Base-by-base conservation (phyloP, 257 asterid species). In the Solanum gracilifrons region DNA sequence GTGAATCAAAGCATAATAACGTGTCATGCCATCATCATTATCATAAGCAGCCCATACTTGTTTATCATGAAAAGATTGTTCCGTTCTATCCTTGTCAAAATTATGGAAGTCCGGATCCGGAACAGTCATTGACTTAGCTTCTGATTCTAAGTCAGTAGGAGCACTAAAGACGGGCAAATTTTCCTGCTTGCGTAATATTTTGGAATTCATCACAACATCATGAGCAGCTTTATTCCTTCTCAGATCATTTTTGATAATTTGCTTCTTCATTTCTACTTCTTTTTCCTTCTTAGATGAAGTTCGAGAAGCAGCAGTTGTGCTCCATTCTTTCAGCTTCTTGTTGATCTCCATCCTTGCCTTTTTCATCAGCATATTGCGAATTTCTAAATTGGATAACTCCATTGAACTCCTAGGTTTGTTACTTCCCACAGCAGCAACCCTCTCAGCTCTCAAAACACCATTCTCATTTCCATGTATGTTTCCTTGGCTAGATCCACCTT, bases 31-130 rank as follows among this genome's bases (percentile, higher is more conserved):
- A 89, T 95, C 98, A 23, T 92, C 92, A n/a, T 91, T 85, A 13
- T 93, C 98, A 88, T 95, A 94, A 48, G 90, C 92, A 43, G 98
- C 98, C 98, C 98, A 95, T 33, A 95, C 91, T 89, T 95, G 94
- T 87, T 92, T 89, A 87, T 88, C 89, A 15, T 87, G 68, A 86
- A 95, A 94, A 39, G 93, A 89, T 10, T 69, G 55, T 86, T 95
- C 96, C 0, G 83, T 55, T 89, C 96, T 93, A 82, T 88, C 95
- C 74, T 90, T 87, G 83, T 94, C 95, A 85, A 95, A 95, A 60
- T 91, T 85, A 75, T 93, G 94, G 83, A 95, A 94, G 75, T 94
- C 94, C 0, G 98, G 91, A 90, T 93, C 96, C 29, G 96, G 96
- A 41, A 94, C 96, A 83, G 27, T 83, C 96, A 93, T 92, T 1